Conservation (phyloP, 2,329 filamentous ascomycete genomes). For the Neospermospora avenae region DNA sequence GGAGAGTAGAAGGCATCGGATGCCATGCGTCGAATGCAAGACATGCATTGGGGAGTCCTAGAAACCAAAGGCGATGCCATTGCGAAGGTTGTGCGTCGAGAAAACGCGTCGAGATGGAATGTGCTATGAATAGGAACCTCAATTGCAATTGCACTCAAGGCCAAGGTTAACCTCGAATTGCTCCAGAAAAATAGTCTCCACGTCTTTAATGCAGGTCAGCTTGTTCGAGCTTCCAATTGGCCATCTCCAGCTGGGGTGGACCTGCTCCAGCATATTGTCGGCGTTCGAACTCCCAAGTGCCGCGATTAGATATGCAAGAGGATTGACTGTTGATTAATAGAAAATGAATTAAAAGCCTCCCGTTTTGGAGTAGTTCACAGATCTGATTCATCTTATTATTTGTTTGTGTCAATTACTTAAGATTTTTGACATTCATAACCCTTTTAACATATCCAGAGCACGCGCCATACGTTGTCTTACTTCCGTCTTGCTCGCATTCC, state of each 20-base stretch:
- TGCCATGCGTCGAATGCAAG: constrained; percentile 30
- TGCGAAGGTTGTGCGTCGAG: constrained; percentile 14
- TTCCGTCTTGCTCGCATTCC: constrained; percentile 9
- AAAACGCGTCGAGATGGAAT: not conserved
- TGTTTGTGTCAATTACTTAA: not conserved
- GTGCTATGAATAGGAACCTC: not conserved
- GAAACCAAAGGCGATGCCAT: constrained; percentile 32
- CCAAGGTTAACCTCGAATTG: not conserved
- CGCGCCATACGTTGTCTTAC: not conserved
- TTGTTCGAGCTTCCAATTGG: not conserved
- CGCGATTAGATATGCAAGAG: not conserved
- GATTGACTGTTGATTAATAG: not conserved
- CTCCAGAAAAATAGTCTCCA: not conserved
- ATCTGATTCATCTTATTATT: not conserved
- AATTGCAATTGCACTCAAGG: not conserved
- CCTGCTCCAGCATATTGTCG: not conserved
- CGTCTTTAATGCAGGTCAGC: not conserved
- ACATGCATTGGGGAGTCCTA: constrained; percentile 30
- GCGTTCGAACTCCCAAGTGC: not conserved
- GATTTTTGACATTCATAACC: not conserved
- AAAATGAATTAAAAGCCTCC: not conserved
- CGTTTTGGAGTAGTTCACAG: not conserved
- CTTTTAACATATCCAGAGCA: not conserved
- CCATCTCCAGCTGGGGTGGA: not conserved
- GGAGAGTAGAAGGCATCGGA: constrained; percentile 20